Percentiles rank a stretch among this genome's conserved stretches.
Conservation (phyloP, 192 early-diverging fungal species). For the Umbelopsis ramanniana region DNA sequence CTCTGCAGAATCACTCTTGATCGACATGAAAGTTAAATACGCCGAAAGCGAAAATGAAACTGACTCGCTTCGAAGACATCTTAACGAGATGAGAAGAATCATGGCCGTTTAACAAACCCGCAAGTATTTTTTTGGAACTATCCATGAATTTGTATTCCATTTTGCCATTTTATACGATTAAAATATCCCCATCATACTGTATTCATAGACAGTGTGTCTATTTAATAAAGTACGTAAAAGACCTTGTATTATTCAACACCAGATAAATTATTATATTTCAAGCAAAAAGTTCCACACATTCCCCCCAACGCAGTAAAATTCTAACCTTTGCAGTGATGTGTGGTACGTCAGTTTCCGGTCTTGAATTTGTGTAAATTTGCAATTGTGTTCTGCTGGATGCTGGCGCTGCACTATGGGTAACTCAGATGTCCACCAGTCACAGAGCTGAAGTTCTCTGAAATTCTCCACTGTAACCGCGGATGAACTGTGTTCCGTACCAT, state of each 20-base stretch:
- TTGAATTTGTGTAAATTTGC: too few species aligned
- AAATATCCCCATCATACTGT: background rate
- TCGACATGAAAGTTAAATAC: slow-evolving; percentile 74
- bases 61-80: background rate
- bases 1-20: slow-evolving; percentile 57
- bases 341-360: too few species aligned
- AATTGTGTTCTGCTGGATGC: too few species aligned
- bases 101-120: background rate
- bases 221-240: background rate
- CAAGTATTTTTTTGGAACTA: too few species aligned
- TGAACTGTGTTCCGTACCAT: background rate
- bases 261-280: background rate
- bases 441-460: too few species aligned
- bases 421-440: too few species aligned
- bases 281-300: too few species aligned
- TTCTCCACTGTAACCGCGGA: background rate
- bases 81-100: slow-evolving; percentile 16
- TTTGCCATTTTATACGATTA: background rate
- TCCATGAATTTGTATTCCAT: background rate
- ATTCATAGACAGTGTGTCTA: slow-evolving; percentile 4
- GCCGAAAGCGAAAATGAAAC: slow-evolving; percentile 82
- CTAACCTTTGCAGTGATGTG: too few species aligned
- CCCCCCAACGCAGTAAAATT: too few species aligned
- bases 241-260: background rate
- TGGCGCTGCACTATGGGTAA: too few species aligned